A percentile compares a stretch with the other conserved stretches of the same genome.
These are phyloP conservation scores for Yamadazyma diddensiae DNA, from an alignment of 1,139 yeast genomes.

Conservation along the genomic window DNA sequence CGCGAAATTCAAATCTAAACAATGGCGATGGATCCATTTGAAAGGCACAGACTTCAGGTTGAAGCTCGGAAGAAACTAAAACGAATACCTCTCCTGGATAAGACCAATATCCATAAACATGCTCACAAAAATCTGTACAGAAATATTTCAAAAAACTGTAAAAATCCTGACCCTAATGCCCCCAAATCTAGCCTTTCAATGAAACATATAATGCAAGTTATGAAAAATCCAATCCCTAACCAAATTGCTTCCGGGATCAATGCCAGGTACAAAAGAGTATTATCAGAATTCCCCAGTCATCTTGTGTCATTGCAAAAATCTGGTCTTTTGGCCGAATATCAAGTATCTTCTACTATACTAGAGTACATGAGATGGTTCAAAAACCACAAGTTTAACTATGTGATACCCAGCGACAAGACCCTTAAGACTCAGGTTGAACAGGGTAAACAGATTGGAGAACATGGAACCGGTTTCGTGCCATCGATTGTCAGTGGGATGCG, in stretches of 20 bases:
- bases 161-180: neutral
- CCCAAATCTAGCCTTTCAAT: neutral
- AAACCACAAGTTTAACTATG: slow-evolving; percentile 19
- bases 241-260: slow-evolving; percentile 3
- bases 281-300: slow-evolving; percentile 4
- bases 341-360: neutral
- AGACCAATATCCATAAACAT: slow-evolving; percentile 2
- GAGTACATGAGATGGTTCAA: slow-evolving; percentile 22
- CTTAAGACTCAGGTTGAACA: slow-evolving; percentile 19
- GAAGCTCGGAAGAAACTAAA: too few species aligned
- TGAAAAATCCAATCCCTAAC: slow-evolving; percentile 1
- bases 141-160: neutral
- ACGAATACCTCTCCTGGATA: too few species aligned
- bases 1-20: neutral
- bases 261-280: slow-evolving; percentile 5
- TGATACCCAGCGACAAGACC: slow-evolving; percentile 20
- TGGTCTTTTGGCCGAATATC: slow-evolving; percentile 1
- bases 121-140: slow-evolving; percentile 4
- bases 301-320: too few species aligned
- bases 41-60: slow-evolving; percentile 2
- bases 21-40: slow-evolving; percentile 11
- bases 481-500: slow-evolving; percentile 1
- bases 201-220: neutral
- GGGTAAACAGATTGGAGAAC: slow-evolving; percentile 8
- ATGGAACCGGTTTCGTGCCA: neutral